These are phyloP conservation scores for Penicillium waksmanii DNA, from an alignment of 495 filamentous ascomycete genomes.

Conservation along the genomic window DNA sequence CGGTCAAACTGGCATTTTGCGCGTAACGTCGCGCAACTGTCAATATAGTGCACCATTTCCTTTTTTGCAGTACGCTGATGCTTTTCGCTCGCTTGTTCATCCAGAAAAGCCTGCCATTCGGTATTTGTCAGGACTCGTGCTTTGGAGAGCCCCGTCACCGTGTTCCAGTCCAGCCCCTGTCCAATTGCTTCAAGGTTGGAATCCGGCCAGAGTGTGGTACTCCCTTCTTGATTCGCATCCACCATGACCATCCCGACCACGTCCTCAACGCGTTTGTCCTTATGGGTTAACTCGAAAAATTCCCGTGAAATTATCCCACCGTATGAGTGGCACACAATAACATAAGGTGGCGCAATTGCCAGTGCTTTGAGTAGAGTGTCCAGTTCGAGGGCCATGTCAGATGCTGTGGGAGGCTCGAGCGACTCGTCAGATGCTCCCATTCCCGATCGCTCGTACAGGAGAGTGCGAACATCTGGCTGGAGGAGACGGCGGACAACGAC, in stretches of 20 bases:
- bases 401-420: slow-evolving; percentile 8
- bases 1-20: slow-evolving; percentile 12
- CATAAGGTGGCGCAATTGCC: slow-evolving; percentile 33
- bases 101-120: slow-evolving; percentile 9
- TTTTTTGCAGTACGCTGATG: slow-evolving; percentile 3
- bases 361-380: slow-evolving; percentile 16
- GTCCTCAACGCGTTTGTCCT: background rate
- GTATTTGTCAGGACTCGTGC: slow-evolving; percentile 4
- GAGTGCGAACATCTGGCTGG: slow-evolving; percentile 20
- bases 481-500: slow-evolving; percentile 10
- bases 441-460: slow-evolving; percentile 32
- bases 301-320: slow-evolving; percentile 43
- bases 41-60: slow-evolving; percentile 15
- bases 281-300: slow-evolving; percentile 26
- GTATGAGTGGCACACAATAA: slow-evolving; percentile 45
- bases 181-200: slow-evolving; percentile 5
- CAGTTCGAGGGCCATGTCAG: slow-evolving; percentile 21
- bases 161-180: slow-evolving; percentile 8
- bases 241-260: slow-evolving; percentile 32
- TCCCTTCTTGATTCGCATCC: slow-evolving; percentile 30
- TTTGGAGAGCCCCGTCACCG: slow-evolving; percentile 5
- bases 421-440: slow-evolving; percentile 15
- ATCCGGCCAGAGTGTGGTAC: slow-evolving; percentile 11
- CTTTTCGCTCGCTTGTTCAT: slow-evolving; percentile 8
- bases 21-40: slow-evolving; percentile 6